Evolutionary conservation across 345 rosid genomes (phyloP).

Genomic region (thale cress (Arabidopsis thaliana)): DNA sequence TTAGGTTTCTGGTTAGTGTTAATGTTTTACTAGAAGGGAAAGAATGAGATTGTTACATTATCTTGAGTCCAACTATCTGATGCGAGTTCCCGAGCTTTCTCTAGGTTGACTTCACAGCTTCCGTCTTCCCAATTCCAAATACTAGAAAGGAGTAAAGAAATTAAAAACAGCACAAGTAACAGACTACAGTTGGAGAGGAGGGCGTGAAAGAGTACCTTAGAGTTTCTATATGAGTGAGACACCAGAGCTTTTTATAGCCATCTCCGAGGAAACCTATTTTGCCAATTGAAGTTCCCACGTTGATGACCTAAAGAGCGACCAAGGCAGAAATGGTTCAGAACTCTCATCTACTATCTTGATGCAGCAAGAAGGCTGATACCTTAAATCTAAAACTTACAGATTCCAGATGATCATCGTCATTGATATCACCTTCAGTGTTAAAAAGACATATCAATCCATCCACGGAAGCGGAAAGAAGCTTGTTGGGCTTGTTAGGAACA

Average conservation of each 20-base stretch:
- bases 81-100: conserved; percentile 82
- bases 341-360: background rate
- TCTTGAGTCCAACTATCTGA: conserved; percentile 75
- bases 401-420: conserved; percentile 89
- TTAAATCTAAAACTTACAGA: conserved; percentile 58
- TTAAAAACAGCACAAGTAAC: background rate
- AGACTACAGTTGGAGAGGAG: conserved; percentile 4
- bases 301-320: conserved; percentile 67
- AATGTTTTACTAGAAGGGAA: background rate
- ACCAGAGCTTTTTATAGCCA: conserved; percentile 73
- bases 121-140: conserved; percentile 87
- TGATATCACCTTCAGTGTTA: conserved; percentile 77
- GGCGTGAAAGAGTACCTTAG: conserved; percentile 57
- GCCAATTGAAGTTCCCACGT: conserved; percentile 84
- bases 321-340: conserved; percentile 10
- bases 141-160: conserved; percentile 44
- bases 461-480: conserved; percentile 84
- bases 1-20: background rate
- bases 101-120: conserved; percentile 59
- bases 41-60: conserved; percentile 51
- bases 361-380: background rate
- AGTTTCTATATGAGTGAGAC: conserved; percentile 91
- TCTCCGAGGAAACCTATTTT: conserved; percentile 86
- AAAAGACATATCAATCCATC: conserved; percentile 92
- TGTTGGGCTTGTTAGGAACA: conserved; percentile 65